A percentile compares a stretch with the other conserved stretches of the same genome.
Conservation (phyloP, 495 filamentous ascomycete species). For the Tirmania nivea region DNA sequence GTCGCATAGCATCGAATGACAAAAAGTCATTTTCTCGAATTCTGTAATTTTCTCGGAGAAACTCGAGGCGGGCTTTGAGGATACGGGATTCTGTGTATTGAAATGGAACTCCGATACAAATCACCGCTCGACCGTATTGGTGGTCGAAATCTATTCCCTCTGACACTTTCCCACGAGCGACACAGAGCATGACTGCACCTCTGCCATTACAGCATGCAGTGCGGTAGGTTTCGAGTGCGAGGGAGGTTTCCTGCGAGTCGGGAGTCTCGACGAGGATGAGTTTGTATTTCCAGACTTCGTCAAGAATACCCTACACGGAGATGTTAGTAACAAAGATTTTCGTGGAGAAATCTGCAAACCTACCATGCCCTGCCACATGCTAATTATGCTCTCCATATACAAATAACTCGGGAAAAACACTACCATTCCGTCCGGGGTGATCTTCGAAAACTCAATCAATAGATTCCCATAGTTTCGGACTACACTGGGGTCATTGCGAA, state of each 20-base stretch:
- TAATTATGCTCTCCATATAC: conserved; percentile 98
- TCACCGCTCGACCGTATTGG: conserved; percentile 88
- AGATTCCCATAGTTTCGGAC: conserved; percentile 90
- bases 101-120: conserved; percentile 90
- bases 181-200: conserved; percentile 78
- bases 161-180: conserved; percentile 88
- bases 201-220: conserved; percentile 93
- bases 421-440: conserved; percentile 91
- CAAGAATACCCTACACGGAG: conserved; percentile 43
- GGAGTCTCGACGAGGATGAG: conserved; percentile 95
- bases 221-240: conserved; percentile 89
- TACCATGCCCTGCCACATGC: conserved; percentile 91
- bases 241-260: conserved; percentile 85
- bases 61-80: conserved; percentile 85
- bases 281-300: conserved; percentile 98
- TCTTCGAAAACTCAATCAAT: conserved; percentile 75
- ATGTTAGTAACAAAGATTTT: background rate
- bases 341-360: background rate
- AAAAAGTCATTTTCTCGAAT: conserved; percentile 96
- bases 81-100: conserved; percentile 98
- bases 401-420: conserved; percentile 98
- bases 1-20: conserved; percentile 97
- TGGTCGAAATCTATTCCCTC: conserved; percentile 99
- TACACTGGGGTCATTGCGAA: conserved; percentile 82
- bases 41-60: conserved; percentile 86